Conservation (phyloP, 2,329 filamentous ascomycete species). For the Huntiella bhutanensis region DNA sequence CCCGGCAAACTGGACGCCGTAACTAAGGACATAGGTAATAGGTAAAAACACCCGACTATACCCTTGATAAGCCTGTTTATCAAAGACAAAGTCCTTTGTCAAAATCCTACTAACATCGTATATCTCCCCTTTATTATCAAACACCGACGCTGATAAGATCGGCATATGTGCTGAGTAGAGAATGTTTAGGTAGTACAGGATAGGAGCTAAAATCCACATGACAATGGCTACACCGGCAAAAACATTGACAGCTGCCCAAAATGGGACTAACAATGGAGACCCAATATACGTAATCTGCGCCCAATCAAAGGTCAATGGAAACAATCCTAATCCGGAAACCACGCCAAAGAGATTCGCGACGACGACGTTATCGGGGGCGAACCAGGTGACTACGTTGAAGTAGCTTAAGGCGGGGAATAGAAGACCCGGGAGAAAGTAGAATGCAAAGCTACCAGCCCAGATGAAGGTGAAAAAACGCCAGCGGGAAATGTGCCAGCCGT, state of each 20-base stretch:
- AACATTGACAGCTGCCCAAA: constrained; percentile 74
- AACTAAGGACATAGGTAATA: constrained; percentile 74
- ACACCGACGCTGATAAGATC: constrained; percentile 66
- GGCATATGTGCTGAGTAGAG: constrained; percentile 74
- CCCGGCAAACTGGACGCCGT: constrained; percentile 70
- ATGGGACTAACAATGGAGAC: constrained; percentile 64
- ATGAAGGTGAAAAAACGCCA: constrained; percentile 71
- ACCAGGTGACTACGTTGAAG: constrained; percentile 79
- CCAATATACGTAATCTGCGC: constrained; percentile 78
- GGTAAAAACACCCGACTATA: constrained; percentile 75
- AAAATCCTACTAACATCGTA: constrained; percentile 71
- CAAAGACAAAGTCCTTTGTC: constrained; percentile 59
- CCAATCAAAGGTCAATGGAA: constrained; percentile 82
- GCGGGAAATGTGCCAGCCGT: constrained; percentile 65
- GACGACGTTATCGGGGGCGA: constrained; percentile 70
- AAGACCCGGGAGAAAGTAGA: constrained; percentile 72
- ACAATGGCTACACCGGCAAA: constrained; percentile 61
- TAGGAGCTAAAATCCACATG: constrained; percentile 68
- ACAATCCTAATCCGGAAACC: constrained; percentile 63
- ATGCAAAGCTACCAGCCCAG: constrained; percentile 51
- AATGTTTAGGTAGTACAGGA: constrained; percentile 63
- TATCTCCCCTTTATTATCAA: constrained; percentile 62
- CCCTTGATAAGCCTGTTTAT: constrained; percentile 53
- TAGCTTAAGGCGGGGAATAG: constrained; percentile 72
- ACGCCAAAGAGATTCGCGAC: constrained; percentile 75